A percentile compares a stretch with the other conserved stretches of the same genome.
These are phyloP conservation scores for Fallopia convolvulus DNA, from an alignment of 148 eudicot genomes.

Conservation along the genomic window DNA sequence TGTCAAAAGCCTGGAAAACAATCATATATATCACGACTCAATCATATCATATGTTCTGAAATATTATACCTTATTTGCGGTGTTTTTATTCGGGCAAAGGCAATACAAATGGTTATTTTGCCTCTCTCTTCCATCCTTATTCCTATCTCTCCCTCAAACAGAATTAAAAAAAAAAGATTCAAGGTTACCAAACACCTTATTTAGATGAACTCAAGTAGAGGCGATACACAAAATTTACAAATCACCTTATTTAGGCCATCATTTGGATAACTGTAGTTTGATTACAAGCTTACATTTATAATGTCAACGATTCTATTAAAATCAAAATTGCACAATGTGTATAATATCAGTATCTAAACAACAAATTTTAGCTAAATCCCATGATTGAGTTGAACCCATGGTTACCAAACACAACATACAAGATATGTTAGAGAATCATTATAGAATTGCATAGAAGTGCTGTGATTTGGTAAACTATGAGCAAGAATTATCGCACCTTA, in stretches of 20 bases:
- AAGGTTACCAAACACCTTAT: too few species aligned
- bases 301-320: background rate
- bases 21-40: background rate
- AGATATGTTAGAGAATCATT: background rate
- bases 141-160: background rate
- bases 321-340: background rate
- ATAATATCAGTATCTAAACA: background rate
- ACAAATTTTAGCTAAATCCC: background rate
- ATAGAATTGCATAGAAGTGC: background rate
- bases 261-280: background rate
- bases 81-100: background rate
- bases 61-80: background rate
- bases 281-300: background rate
- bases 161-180: background rate
- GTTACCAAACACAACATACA: background rate
- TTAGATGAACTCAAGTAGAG: too few species aligned
- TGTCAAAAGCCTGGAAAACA: conserved; percentile 56
- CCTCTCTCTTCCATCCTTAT: background rate
- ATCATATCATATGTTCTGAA: background rate
- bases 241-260: background rate
- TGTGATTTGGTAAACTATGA: background rate
- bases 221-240: background rate
- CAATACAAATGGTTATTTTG: background rate
- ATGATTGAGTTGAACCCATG: background rate
- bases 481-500: conserved; percentile 36